Percentiles rank a stretch among this genome's conserved stretches.
Evolutionary conservation across 179 eudicot species (phyloP).

Genomic region (Corrigiola litoralis): DNA sequence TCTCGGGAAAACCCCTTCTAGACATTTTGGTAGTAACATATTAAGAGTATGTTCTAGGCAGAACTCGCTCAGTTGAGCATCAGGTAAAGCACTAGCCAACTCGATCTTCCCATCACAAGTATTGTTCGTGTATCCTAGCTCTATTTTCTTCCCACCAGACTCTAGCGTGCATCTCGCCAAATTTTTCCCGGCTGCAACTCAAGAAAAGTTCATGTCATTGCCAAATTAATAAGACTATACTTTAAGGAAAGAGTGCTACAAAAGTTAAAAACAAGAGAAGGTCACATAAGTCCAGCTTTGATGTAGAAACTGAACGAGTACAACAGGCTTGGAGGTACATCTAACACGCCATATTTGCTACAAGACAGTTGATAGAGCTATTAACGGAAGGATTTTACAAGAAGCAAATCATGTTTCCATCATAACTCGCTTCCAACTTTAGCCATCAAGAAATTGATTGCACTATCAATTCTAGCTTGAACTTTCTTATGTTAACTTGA

Average conservation of each 20-base stretch:
- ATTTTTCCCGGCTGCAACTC: slow-evolving; percentile 76
- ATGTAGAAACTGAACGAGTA: too few species aligned
- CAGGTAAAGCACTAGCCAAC: not conserved
- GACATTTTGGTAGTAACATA: slow-evolving; percentile 12
- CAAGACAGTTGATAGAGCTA: not conserved
- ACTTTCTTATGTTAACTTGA: slow-evolving; percentile 6
- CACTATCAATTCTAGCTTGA: slow-evolving; percentile 12
- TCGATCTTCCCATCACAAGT: slow-evolving; percentile 38
- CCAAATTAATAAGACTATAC: not conserved
- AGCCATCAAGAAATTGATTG: slow-evolving; percentile 3
- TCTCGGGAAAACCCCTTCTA: slow-evolving; percentile 9
- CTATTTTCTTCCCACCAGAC: slow-evolving; percentile 98
- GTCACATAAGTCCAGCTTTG: too few species aligned
- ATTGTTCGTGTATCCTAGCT: slow-evolving; percentile 75
- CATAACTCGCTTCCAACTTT: slow-evolving; percentile 7
- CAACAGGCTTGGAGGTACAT: too few species aligned
- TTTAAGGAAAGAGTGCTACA: not conserved
- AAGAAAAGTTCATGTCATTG: slow-evolving; percentile 6
- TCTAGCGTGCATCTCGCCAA: slow-evolving; percentile 88
- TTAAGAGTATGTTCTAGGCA: slow-evolving; percentile 13
- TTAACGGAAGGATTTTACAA: not conserved
- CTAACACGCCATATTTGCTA: slow-evolving; percentile 4
- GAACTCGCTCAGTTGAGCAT: not conserved
- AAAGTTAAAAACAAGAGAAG: not conserved
- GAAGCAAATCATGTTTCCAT: not conserved